Conservation (phyloP, 176 grass and related monocot species). For the sorghum (Sorghum bicolor) region Sorghum_bicolor_NCBIv3 NC_012878.2:5335501-5336000, state of each 20-base stretch:
- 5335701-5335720: slow-evolving; percentile 68
- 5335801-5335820: neutral
- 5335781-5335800: slow-evolving; percentile 18
- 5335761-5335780: slow-evolving; percentile 38
- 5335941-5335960: too few relatives aligned
- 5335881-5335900: too few relatives aligned
- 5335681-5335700: slow-evolving; percentile 68
- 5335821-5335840: neutral
- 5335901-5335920: too few relatives aligned
- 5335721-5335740: slow-evolving; percentile 78
- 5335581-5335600: neutral
- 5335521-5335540: slow-evolving; percentile 67
- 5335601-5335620: neutral
- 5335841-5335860: too few relatives aligned
- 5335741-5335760: slow-evolving; percentile 46
- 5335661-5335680: slow-evolving; percentile 89
- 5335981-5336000: too few relatives aligned
- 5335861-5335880: too few relatives aligned
- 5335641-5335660: slow-evolving; percentile 90
- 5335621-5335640: slow-evolving; percentile 20
- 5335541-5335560: slow-evolving; percentile 47
- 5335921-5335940: too few relatives aligned
- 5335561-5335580: neutral
- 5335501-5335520: slow-evolving; percentile 67
- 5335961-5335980: too few relatives aligned